phyloP scores from a whole-genome alignment of 1,284 basidiomycete species.

The Butyriboletus appendiculatus region DNA sequence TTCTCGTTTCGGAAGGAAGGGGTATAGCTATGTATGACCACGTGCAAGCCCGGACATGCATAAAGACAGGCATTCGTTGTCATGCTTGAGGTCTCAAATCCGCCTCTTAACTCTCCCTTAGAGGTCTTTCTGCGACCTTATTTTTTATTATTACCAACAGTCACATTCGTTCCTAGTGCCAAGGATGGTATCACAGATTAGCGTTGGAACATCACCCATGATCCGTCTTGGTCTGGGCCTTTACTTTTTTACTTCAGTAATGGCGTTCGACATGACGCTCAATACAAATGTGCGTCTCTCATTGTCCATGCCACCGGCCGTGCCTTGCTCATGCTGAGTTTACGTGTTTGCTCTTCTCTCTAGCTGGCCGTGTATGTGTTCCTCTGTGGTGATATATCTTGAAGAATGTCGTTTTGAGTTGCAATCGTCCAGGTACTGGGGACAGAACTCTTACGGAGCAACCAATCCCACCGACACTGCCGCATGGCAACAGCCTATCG shows the following conservation, averaged over 20 bases:
- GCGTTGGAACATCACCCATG: not conserved
- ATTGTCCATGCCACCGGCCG: not conserved
- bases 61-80: constrained; percentile 17
- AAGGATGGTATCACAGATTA: constrained; percentile 15
- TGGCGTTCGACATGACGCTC: constrained; percentile 26
- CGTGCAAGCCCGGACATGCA: constrained; percentile 11
- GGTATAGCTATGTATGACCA: constrained; percentile 10
- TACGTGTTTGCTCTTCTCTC: not conserved
- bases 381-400: not conserved
- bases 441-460: constrained; percentile 33
- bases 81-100: not conserved
- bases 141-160: not conserved
- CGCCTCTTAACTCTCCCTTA: not conserved
- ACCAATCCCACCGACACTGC: constrained; percentile 11
- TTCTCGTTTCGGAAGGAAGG: constrained; percentile 5
- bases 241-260: constrained; percentile 12
- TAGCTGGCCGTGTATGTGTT: constrained; percentile 29
- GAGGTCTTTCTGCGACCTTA: not conserved
- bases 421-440: constrained; percentile 27
- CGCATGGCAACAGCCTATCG: constrained; percentile 33
- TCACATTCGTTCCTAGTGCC: not conserved
- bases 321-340: not conserved
- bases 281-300: constrained; percentile 22
- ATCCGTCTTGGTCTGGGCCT: constrained; percentile 19
- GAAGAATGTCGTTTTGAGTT: not conserved